A percentile compares a stretch with the other conserved stretches of the same genome.
These are phyloP conservation scores for Bacterosira constricta DNA, from an alignment of 108 stramenopile genomes.

Conservation along the genomic window DNA sequence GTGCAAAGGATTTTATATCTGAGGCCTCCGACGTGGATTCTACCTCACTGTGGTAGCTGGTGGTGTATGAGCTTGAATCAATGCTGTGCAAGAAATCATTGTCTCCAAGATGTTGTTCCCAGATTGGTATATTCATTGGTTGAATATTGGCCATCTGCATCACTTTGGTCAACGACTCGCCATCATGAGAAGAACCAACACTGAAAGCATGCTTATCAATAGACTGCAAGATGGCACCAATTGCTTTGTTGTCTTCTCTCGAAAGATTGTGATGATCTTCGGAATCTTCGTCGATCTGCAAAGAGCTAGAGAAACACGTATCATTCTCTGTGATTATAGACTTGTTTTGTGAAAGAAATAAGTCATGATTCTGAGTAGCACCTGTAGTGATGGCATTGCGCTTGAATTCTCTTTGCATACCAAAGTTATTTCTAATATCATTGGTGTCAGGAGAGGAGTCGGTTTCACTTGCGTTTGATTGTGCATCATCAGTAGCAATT, in stretches of 20 bases:
- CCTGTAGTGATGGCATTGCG: background rate
- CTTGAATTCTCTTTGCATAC: background rate
- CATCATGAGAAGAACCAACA: background rate
- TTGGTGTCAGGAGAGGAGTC: background rate
- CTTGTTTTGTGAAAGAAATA: conserved; percentile 1
- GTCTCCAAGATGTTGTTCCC: too few relatives aligned
- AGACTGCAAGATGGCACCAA: background rate
- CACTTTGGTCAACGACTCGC: background rate
- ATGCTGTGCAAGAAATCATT: background rate
- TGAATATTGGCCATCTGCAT: background rate
- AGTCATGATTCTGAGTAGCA: too few relatives aligned
- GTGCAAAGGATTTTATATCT: background rate
- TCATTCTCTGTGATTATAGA: background rate
- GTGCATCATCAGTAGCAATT: background rate
- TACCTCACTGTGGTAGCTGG: background rate
- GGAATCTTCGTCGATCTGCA: background rate
- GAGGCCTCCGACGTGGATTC: background rate
- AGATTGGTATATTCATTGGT: conserved; percentile 14
- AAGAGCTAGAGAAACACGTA: background rate
- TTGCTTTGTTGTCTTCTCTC: background rate
- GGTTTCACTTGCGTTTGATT: background rate
- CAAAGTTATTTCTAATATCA: background rate
- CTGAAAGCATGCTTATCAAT: background rate
- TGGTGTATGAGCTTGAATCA: background rate
- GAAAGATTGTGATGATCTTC: background rate